Base-by-base conservation (phyloP, 2,329 filamentous ascomycete genomes). In the Rhinocladiella similis region DNA sequence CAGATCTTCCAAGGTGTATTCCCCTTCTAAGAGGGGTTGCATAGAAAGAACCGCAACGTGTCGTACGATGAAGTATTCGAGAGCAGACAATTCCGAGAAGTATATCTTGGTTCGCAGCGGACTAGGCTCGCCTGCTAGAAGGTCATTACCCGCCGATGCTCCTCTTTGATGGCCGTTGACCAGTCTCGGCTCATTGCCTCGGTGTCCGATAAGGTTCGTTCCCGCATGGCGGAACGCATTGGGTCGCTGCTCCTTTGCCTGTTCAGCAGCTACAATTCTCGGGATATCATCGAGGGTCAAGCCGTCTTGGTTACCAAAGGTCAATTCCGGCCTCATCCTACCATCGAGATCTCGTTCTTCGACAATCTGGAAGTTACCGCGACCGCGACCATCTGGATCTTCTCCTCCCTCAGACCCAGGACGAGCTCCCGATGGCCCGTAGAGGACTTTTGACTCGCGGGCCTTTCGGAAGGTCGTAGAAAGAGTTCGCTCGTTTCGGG, bases 51-150 rank as follows among this genome's bases (percentile, higher is more conserved):
- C 94, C 9, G 94, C 94, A 54, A 97, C 85, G 67, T 97, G 93
- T 22, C 94, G 88, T 45, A 97, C 90, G 66, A 97, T 97, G 72
- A 99, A 97, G 70, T 97, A 97, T 70, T 99, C 94, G 27, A 99
- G 78, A 0, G 90, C 91, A 2, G 94, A 96, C 5, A 99, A 82
- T 70, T 99, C 94, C 0, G 94, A 97, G 70, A 99, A 99, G 75
- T 96, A 99, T 65, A 87, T 90, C 68, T 93, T 90, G 1, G 73
- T 80, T 74, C 69, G 80, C 57, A 81, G 78, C 5, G 82, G 79
- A 18, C 82, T 76, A 7, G 75, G 75, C 33, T 88, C 85, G 7
- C 72, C 68, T 9, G 74, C 72, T 12, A 69, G 67, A 47, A 74
- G 67, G 45, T 79, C 77, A 46, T 79, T 69, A n/a, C 75, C 80